These are phyloP conservation scores for Annona squamosa DNA, from an alignment of 164 flowering plant genomes.

Conservation along the genomic window DNA sequence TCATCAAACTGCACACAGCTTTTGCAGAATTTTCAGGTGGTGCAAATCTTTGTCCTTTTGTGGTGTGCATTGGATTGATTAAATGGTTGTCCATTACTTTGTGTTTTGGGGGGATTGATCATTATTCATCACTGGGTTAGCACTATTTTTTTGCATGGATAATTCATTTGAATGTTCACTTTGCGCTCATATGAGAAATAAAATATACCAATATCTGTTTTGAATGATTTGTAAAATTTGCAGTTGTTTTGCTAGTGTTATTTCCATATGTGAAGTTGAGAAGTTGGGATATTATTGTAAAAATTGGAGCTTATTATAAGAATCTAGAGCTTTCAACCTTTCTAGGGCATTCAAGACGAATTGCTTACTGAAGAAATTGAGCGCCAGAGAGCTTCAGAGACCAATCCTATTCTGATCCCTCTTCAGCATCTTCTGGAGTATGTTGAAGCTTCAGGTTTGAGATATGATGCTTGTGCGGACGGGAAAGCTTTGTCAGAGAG, in stretches of 20 bases:
- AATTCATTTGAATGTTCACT: background rate
- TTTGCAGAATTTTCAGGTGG: slow-evolving; percentile 63
- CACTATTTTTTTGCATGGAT: background rate
- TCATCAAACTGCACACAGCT: slow-evolving; percentile 60
- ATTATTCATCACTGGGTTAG: background rate
- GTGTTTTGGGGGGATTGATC: background rate
- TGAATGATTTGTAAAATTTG: background rate
- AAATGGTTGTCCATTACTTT: background rate
- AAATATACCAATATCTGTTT: background rate
- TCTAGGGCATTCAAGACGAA: slow-evolving; percentile 75
- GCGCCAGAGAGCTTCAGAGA: slow-evolving; percentile 33
- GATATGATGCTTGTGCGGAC: slow-evolving; percentile 18
- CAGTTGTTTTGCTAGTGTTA: background rate
- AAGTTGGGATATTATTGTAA: background rate
- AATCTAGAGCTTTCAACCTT: slow-evolving; percentile 7
- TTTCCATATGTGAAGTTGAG: background rate
- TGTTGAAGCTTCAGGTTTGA: slow-evolving; percentile 20
- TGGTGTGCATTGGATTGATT: background rate
- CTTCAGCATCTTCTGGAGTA: slow-evolving; percentile 45
- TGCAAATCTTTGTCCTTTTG: slow-evolving; percentile 7
- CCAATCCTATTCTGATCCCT: slow-evolving; percentile 54
- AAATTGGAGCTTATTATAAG: background rate
- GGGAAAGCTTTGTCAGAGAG: slow-evolving; percentile 16
- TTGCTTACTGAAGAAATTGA: slow-evolving; percentile 64
- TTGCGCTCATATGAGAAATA: background rate